Base-by-base conservation (phyloP, 768 basidiomycete species). In the Gymnopilus dilepis region DNA sequence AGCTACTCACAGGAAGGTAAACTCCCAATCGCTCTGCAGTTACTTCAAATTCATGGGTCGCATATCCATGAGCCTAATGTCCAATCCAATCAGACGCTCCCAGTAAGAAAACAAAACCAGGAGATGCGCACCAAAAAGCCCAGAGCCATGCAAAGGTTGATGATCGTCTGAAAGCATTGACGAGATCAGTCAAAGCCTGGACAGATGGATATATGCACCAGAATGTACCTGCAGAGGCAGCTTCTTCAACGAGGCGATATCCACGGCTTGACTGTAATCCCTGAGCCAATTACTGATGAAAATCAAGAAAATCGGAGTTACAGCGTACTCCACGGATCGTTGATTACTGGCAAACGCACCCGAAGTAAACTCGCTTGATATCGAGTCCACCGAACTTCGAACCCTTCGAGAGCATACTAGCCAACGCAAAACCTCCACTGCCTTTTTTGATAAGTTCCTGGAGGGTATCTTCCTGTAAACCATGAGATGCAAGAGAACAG, bases 191-290 rank as follows among this genome's bases (percentile, higher is more conserved):
- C 42, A 41, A 38, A 51, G 37, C 56, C 33, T 21, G n/a, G 51
- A 51, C 58, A 37, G 60, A 34, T n/a, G n/a, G 50, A 42, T 58
- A 13, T 24, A n/a, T 24, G 15, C 42, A 21, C 24, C n/a, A 6
- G 12, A n/a, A 67, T 80, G 17, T 52, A 88, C 89, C 80, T 91
- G 89, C 6, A 87, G 71, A 34, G 81, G 87, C 52, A 91, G 70
- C 70, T 90, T 90, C 78, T 90, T 87, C 61, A 92, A 73, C n/a
- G 87, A 82, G 0, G 89, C 87, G 53, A 94, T 89, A 77, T 95
- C 91, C 19, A 95, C 87, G 2, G 94, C 92, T 78, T 90, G 90
- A 67, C 89, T 90, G 74, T 95, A 96, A 76, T 96, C 94, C 38
- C 95, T 82, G 34, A 96, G 81, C 94, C 93, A 94, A 71, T 93